Percentiles rank a stretch among this genome's conserved stretches.
phyloP scores from a whole-genome alignment of 2,329 filamentous ascomycete species.

The Hymenoscyphus salicellus region DNA sequence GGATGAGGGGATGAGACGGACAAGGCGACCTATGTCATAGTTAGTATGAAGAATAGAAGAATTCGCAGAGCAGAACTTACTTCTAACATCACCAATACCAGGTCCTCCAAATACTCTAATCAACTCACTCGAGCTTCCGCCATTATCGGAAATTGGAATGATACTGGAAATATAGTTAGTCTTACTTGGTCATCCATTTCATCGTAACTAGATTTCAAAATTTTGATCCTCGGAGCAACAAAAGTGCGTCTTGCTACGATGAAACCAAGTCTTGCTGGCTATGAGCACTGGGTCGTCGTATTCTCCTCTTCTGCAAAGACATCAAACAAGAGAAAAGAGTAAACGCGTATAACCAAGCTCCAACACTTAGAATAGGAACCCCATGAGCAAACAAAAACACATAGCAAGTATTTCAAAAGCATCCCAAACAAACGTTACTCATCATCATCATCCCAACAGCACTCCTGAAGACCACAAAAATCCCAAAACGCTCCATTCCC shows the following conservation, averaged over 20 bases:
- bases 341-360: no score
- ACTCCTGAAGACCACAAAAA: not conserved
- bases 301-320: no score
- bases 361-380: no score
- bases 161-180: slow-evolving; percentile 43
- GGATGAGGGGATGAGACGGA: slow-evolving; percentile 78
- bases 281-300: no score
- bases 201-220: no score
- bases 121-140: slow-evolving; percentile 87
- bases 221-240: not conserved
- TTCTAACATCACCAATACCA: slow-evolving; percentile 75
- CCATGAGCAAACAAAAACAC: no score
- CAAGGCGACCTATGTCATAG: slow-evolving; percentile 65
- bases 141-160: slow-evolving; percentile 95
- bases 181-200: not conserved
- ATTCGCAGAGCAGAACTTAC: slow-evolving; percentile 44
- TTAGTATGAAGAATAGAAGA: not conserved
- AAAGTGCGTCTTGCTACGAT: no score
- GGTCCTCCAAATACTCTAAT: slow-evolving; percentile 94
- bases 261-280: no score
- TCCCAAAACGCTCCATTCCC: no score
- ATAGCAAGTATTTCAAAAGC: no score
- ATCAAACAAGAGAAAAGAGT: no score
- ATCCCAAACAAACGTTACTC: no score
- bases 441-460: slow-evolving; percentile 47